Conservation (phyloP, 768 basidiomycete genomes). For the Amanita pseudoporphyria region DNA sequence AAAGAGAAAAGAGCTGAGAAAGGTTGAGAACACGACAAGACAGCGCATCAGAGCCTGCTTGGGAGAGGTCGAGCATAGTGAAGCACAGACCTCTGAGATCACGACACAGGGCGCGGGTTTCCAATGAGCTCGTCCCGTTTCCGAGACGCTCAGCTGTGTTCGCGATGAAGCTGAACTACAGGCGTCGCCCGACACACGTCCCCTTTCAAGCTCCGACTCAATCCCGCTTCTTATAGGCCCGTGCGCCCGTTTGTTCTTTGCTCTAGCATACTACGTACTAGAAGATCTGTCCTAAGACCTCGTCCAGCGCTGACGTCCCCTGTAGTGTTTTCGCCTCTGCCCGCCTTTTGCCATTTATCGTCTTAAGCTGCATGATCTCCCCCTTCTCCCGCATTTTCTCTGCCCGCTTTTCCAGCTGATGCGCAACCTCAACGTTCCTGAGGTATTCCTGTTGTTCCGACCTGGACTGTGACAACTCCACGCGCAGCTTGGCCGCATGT, state of each 20-base stretch:
- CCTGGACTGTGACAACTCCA: slow-evolving; percentile 81
- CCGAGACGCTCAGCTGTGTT: slow-evolving; percentile 40
- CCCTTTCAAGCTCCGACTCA: slow-evolving; percentile 34
- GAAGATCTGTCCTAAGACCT: slow-evolving; percentile 44
- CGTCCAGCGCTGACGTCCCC: slow-evolving; percentile 25
- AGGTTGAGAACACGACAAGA: slow-evolving; percentile 46
- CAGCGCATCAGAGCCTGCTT: slow-evolving; percentile 64
- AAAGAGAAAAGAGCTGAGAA: slow-evolving; percentile 47
- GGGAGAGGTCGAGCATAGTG: slow-evolving; percentile 81
- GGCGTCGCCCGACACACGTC: slow-evolving; percentile 13
- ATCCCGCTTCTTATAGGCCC: slow-evolving; percentile 20
- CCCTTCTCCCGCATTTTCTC: slow-evolving; percentile 54
- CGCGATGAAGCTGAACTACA: slow-evolving; percentile 44
- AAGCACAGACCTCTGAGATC: slow-evolving; percentile 87
- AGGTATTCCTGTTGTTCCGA: slow-evolving; percentile 90
- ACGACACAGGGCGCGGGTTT: slow-evolving; percentile 40
- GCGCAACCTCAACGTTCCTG: slow-evolving; percentile 87
- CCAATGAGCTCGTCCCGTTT: slow-evolving; percentile 32
- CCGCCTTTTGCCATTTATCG: slow-evolving; percentile 23
- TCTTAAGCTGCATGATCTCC: slow-evolving; percentile 36
- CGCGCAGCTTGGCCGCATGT: slow-evolving; percentile 81
- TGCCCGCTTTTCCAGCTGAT: slow-evolving; percentile 74
- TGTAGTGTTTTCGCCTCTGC: slow-evolving; percentile 9
- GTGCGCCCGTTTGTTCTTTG: slow-evolving; percentile 18
- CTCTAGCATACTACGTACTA: slow-evolving; percentile 17